phyloP scores from a whole-genome alignment of 2,329 filamentous ascomycete genomes.

The Arthrobotrys pseudoclavata region DNA sequence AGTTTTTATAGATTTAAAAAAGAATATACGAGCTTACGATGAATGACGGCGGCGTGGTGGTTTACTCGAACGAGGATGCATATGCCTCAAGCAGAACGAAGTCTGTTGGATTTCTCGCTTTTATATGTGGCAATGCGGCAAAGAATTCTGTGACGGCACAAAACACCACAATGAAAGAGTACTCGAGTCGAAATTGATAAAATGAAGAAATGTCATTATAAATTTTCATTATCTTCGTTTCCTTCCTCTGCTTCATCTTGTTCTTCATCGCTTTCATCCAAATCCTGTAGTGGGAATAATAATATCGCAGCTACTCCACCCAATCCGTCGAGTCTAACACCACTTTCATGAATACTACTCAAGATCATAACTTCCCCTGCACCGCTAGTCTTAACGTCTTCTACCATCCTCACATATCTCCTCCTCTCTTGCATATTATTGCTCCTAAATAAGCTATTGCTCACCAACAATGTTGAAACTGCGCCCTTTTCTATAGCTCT shows the following conservation, averaged over 20 bases:
- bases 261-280: slow-evolving; percentile 78
- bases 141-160: neutral
- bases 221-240: slow-evolving; percentile 42
- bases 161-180: neutral
- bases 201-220: slow-evolving; percentile 32
- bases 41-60: neutral
- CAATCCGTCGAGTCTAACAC: slow-evolving; percentile 82
- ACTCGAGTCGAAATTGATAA: neutral
- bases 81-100: neutral
- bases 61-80: neutral
- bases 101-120: slow-evolving; percentile 27
- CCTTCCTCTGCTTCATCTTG: slow-evolving; percentile 63
- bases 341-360: slow-evolving; percentile 94
- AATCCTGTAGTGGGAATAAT: slow-evolving; percentile 86
- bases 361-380: slow-evolving; percentile 91
- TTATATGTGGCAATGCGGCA: slow-evolving; percentile 29
- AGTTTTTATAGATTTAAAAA: neutral
- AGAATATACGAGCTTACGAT: neutral
- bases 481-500: slow-evolving; percentile 87
- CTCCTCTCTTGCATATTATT: slow-evolving; percentile 81
- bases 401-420: slow-evolving; percentile 86
- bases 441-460: slow-evolving; percentile 87
- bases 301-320: slow-evolving; percentile 91
- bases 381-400: slow-evolving; percentile 81
- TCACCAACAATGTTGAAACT: slow-evolving; percentile 87